phyloP scores from a whole-genome alignment of 768 basidiomycete species.

The Serendipita indica region DNA sequence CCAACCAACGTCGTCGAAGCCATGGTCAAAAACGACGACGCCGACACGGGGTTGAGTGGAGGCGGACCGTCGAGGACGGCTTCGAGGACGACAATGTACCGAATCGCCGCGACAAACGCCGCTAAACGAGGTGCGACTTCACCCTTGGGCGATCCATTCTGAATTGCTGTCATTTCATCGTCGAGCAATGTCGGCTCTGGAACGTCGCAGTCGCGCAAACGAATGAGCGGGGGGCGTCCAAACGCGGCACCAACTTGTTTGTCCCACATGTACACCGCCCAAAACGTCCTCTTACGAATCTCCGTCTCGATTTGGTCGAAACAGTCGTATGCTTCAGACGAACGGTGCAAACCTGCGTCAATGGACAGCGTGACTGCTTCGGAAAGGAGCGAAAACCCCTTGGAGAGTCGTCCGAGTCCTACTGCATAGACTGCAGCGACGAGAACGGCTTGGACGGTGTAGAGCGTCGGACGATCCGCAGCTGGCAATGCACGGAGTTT shows the following conservation, averaged over 20 bases:
- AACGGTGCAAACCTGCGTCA: slow-evolving; percentile 80
- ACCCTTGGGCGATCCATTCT: slow-evolving; percentile 25
- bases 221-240: slow-evolving; percentile 74
- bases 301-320: slow-evolving; percentile 87
- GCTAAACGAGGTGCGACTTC: slow-evolving; percentile 29
- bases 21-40: slow-evolving; percentile 61
- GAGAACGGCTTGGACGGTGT: slow-evolving; percentile 82
- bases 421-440: slow-evolving; percentile 89
- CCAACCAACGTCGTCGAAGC: slow-evolving; percentile 57
- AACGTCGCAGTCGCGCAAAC: slow-evolving; percentile 84
- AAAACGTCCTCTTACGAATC: slow-evolving; percentile 86
- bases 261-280: slow-evolving; percentile 95
- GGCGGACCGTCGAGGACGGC: slow-evolving; percentile 66
- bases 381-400: slow-evolving; percentile 70
- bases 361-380: slow-evolving; percentile 78
- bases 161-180: slow-evolving; percentile 57
- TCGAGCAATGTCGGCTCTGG: slow-evolving; percentile 72
- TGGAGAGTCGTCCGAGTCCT: slow-evolving; percentile 76
- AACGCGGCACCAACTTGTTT: slow-evolving; percentile 84
- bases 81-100: slow-evolving; percentile 80
- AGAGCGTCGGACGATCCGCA: slow-evolving; percentile 76
- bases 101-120: slow-evolving; percentile 62
- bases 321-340: slow-evolving; percentile 51
- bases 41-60: slow-evolving; percentile 44
- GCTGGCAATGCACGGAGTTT: slow-evolving; percentile 79